Conservation (phyloP, 176 grass and related monocot genomes). For the Calamus simplicifolius region DNA sequence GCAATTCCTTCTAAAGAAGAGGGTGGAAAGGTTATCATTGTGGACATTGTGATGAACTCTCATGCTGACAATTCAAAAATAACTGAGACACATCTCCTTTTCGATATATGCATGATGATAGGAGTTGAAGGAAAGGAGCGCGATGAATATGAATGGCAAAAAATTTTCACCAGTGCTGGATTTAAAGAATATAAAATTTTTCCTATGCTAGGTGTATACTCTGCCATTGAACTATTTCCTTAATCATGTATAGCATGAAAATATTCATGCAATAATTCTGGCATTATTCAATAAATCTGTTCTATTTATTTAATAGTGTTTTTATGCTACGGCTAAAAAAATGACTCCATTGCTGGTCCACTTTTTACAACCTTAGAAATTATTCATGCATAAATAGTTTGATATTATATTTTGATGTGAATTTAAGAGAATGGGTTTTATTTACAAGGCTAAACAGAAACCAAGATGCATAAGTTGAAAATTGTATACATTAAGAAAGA, state of each 20-base stretch:
- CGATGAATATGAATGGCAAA: slow-evolving; percentile 42
- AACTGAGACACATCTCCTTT: slow-evolving; percentile 10
- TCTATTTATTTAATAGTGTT: neutral
- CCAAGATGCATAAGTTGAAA: too few species aligned
- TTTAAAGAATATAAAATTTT: slow-evolving; percentile 32
- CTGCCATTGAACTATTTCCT: slow-evolving; percentile 42
- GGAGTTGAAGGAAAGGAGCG: slow-evolving; percentile 20
- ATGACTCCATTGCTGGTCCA: too few species aligned
- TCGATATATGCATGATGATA: slow-evolving; percentile 24
- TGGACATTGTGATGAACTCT: slow-evolving; percentile 31
- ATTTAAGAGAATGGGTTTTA: too few species aligned
- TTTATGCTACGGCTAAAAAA: too few species aligned
- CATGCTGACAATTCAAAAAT: neutral
- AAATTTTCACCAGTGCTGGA: slow-evolving; percentile 29
- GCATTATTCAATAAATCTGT: slow-evolving; percentile 7
- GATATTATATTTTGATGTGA: too few species aligned
- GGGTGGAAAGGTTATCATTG: slow-evolving; percentile 33
- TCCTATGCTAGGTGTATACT: slow-evolving; percentile 15
- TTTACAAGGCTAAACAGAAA: too few species aligned
- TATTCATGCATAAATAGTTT: too few species aligned
- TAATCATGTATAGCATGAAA: neutral
- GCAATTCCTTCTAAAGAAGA: slow-evolving; percentile 26
- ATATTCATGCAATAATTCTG: neutral
- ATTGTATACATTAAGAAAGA: too few species aligned
- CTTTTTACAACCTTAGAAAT: too few species aligned